These are phyloP conservation scores for Xerocomellus amylosporus DNA, from an alignment of 768 basidiomycete genomes.

Conservation along the genomic window DNA sequence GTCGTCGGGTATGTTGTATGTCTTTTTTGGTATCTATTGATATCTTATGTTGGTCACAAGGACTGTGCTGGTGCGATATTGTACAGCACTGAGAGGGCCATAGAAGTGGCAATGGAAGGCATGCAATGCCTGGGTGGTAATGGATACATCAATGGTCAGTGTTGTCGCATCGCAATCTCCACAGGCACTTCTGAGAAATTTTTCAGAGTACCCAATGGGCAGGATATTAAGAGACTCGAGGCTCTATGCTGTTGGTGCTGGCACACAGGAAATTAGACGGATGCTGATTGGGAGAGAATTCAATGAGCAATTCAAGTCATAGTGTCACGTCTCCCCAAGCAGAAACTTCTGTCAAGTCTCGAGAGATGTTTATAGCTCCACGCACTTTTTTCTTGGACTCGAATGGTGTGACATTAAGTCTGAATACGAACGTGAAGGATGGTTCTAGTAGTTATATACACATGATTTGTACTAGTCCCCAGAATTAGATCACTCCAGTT, in stretches of 20 bases:
- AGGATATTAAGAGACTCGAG: conserved; percentile 84
- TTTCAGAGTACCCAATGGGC: conserved; percentile 84
- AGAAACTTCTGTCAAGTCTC: neutral
- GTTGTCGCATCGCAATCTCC: neutral
- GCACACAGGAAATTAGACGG: conserved; percentile 91
- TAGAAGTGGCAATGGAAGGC: conserved; percentile 86
- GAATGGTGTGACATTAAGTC: neutral
- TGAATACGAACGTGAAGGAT: neutral
- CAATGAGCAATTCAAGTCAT: conserved; percentile 59
- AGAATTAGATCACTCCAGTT: neutral
- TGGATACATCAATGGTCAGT: conserved; percentile 88
- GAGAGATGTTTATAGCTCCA: neutral
- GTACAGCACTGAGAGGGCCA: conserved; percentile 88
- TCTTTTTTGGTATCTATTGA: neutral
- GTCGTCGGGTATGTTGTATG: conserved; percentile 59
- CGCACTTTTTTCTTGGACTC: neutral
- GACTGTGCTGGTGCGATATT: conserved; percentile 95
- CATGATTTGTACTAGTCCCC: too few species aligned
- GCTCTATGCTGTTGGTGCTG: conserved; percentile 93
- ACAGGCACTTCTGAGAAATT: neutral
- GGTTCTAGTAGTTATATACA: neutral
- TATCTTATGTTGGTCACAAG: conserved; percentile 39
- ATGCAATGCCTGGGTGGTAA: conserved; percentile 96
- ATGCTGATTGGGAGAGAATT: conserved; percentile 95
- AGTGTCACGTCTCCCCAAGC: neutral